Base-by-base conservation (phyloP, 495 filamentous ascomycete genomes). In the Aspergillus kassunensis region DNA sequence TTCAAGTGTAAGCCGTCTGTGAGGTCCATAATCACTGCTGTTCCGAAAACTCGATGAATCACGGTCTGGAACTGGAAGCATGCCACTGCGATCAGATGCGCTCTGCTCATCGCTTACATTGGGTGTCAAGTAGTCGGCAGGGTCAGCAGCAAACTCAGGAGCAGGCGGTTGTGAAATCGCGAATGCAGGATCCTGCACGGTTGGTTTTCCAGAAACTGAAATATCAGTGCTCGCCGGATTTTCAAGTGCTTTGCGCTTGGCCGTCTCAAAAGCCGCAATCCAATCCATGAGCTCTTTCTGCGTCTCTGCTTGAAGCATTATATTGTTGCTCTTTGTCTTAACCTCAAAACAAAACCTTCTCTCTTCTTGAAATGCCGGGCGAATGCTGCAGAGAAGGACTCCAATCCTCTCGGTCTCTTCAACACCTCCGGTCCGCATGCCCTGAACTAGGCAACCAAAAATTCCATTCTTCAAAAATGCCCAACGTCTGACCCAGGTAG, bases 321-420 rank as follows among this genome's bases (percentile, higher is more conserved):
- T 84, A 41, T 83, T 91, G 59, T 85, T 88, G 60, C 92, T 95
- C 65, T 97, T 98, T 12, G 93, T 98, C 76, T 97, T 98, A 58
- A 98, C 90, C 69, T 97, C 95, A 61, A 97, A 98, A 63, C 95
- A 96, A 66, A 97, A 97, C 24, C 95, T 79, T 30, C 93, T 82
- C 57, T 98, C 93, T 64, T 98, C 93, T 58, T 90, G 85, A 34
- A 91, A 86, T 3, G 91, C 92, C 8, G 90, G 89, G 53, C 91
- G 87, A 44, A 92, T 86, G 61, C 86, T 95, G 62, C 93, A 98
- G 25, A 98, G 84, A 23, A 98, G 69, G 8, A 98, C 93, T 18
- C 93, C 93, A 55, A 96, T 95, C 68, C 92, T 88, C 57, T 98
- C 95, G 42, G 90, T 95, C 66, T 97, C 92, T 61, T 97, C 84